A percentile compares a stretch with the other conserved stretches of the same genome.
phyloP scores from a whole-genome alignment of 176 grass and related monocot genomes.

The Oryza meyeriana region DNA sequence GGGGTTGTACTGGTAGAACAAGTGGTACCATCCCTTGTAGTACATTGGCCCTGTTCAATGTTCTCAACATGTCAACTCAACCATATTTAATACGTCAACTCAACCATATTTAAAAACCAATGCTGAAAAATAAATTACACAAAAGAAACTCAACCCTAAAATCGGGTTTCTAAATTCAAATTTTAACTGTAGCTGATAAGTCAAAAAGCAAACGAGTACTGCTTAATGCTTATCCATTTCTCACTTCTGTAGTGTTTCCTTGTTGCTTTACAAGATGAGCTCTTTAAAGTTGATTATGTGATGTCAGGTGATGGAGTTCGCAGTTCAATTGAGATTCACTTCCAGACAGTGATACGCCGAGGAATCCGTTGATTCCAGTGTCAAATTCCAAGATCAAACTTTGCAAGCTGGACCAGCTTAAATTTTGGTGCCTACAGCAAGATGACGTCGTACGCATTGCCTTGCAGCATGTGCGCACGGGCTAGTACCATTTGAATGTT shows the following conservation, averaged over 20 bases:
- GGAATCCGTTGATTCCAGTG: neutral
- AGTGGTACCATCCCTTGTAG: constrained; percentile 54
- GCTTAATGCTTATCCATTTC: neutral
- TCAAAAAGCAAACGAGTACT: too few relatives aligned
- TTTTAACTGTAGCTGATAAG: too few relatives aligned
- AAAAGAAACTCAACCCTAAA: too few relatives aligned
- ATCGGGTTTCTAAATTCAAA: too few relatives aligned
- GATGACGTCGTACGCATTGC: neutral
- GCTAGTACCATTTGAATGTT: neutral
- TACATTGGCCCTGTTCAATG: constrained; percentile 42
- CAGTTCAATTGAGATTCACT: neutral
- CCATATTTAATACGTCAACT: too few relatives aligned
- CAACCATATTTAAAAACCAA: too few relatives aligned
- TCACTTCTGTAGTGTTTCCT: neutral
- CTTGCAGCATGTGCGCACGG: neutral
- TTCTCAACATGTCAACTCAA: neutral
- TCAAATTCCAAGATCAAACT: neutral
- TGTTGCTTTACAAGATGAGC: neutral
- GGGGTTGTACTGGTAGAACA: constrained; percentile 55
- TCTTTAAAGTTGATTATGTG: neutral
- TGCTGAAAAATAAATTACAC: too few relatives aligned
- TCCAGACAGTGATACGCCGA: neutral
- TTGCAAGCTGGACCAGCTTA: neutral
- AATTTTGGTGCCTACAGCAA: neutral
- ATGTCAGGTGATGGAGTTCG: neutral